These are phyloP conservation scores for Trapa incisa DNA, from an alignment of 345 rosid genomes.

Conservation along the genomic window DNA sequence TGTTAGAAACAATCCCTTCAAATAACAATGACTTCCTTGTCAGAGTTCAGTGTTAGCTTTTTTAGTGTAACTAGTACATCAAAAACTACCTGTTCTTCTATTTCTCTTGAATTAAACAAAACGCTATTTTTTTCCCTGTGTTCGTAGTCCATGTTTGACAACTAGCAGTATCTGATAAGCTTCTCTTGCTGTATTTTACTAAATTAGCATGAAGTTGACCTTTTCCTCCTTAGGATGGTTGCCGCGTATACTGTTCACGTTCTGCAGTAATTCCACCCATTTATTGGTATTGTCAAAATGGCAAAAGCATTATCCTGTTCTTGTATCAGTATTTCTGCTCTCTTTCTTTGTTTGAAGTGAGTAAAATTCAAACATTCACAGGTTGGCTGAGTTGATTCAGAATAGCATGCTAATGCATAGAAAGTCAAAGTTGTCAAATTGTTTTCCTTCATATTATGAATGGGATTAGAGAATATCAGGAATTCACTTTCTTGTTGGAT, in stretches of 20 bases:
- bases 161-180: neutral
- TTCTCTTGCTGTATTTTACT: neutral
- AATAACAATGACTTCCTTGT: neutral
- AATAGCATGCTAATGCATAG: constrained; percentile 2
- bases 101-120: neutral
- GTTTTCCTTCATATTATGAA: neutral
- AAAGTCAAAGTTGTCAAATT: neutral
- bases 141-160: neutral
- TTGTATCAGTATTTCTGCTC: neutral
- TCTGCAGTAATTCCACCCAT: constrained; percentile 4
- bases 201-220: neutral
- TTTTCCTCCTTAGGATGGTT: neutral
- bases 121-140: neutral
- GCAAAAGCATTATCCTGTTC: constrained; percentile 9
- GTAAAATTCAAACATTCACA: constrained; percentile 1
- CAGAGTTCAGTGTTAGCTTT: neutral
- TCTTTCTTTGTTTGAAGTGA: constrained; percentile 1
- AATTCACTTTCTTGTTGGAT: constrained; percentile 3
- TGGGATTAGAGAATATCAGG: neutral
- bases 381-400: neutral
- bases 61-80: neutral
- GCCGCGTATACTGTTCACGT: constrained; percentile 1
- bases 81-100: neutral
- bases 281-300: neutral
- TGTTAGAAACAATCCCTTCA: neutral